phyloP scores from a whole-genome alignment of 2,329 filamentous ascomycete genomes.

The Neonectria sp. region DNA sequence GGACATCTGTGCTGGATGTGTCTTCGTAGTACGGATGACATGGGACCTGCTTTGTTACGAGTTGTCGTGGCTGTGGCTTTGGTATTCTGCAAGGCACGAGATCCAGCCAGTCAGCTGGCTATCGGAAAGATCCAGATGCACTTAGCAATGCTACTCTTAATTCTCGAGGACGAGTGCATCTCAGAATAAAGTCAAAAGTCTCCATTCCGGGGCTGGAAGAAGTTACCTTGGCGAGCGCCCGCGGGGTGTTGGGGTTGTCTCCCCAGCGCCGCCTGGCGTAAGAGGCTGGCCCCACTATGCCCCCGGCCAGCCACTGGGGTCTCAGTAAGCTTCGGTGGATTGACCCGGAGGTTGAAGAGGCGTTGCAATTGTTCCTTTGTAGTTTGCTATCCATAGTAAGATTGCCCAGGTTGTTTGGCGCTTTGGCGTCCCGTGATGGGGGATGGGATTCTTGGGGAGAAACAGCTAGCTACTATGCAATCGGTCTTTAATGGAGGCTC shows the following conservation, averaged over 20 bases:
- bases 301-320: constrained; percentile 12
- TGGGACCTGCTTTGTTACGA: neutral
- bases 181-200: neutral
- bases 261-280: constrained; percentile 10
- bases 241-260: neutral
- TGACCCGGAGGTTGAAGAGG: constrained; percentile 6
- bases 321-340: constrained; percentile 1
- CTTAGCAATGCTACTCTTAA: neutral
- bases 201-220: neutral
- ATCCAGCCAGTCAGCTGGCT: neutral
- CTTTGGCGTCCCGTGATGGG: neutral
- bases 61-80: neutral
- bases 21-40: neutral
- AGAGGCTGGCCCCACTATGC: constrained; percentile 4
- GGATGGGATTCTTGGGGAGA: neutral
- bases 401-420: neutral
- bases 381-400: neutral
- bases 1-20: too few species aligned
- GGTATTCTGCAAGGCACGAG: constrained; percentile 1
- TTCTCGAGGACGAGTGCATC: neutral
- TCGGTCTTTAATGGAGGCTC: constrained; percentile 6
- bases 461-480: neutral
- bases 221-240: neutral
- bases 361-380: constrained; percentile 10
- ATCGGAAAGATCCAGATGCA: neutral